Percentiles rank a stretch among this genome's conserved stretches.
Evolutionary conservation across 2,329 filamentous ascomycete genomes (phyloP).

Genomic region (Aspergillus viridinutans): DNA sequence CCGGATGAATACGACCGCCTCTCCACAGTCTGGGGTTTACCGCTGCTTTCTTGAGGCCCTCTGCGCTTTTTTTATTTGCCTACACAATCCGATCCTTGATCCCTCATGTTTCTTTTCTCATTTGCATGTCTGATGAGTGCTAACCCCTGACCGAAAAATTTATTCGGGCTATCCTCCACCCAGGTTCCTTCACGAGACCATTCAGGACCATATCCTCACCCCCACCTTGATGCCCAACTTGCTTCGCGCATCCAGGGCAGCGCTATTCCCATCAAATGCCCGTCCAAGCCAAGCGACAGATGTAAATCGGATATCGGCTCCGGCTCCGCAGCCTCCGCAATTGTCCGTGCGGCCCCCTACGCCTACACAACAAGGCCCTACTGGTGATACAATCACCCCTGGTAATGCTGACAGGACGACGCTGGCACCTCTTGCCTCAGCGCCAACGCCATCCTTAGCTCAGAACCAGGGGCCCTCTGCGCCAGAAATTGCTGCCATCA

Average conservation of each 20-base stretch:
- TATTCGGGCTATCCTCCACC: conserved; percentile 6
- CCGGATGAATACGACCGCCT: conserved; percentile 4
- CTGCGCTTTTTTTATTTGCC: neutral
- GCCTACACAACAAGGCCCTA: conserved; percentile 9
- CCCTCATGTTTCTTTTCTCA: conserved; percentile 3
- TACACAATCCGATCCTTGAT: conserved; percentile 11
- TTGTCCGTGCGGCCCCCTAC: conserved; percentile 18
- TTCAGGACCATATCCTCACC: conserved; percentile 60
- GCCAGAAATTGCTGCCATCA: conserved; percentile 37
- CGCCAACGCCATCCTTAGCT: conserved; percentile 13
- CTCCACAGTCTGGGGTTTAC: conserved; percentile 19
- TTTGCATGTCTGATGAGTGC: conserved; percentile 1
- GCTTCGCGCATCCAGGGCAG: conserved; percentile 59
- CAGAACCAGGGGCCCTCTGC: conserved; percentile 19
- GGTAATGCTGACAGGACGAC: conserved; percentile 19
- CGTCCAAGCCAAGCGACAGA: conserved; percentile 50
- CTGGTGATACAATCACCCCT: conserved; percentile 14
- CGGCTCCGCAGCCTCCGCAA: conserved; percentile 12
- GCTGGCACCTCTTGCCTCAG: conserved; percentile 8
- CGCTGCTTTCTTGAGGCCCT: neutral
- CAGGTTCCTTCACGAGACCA: conserved; percentile 45
- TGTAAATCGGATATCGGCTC: conserved; percentile 14
- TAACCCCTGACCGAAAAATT: conserved; percentile 2
- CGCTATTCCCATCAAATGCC: conserved; percentile 82
- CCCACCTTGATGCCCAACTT: conserved; percentile 61